Conservation (phyloP, 176 grass and related monocot genomes). For the Eragrostis curvula region DNA sequence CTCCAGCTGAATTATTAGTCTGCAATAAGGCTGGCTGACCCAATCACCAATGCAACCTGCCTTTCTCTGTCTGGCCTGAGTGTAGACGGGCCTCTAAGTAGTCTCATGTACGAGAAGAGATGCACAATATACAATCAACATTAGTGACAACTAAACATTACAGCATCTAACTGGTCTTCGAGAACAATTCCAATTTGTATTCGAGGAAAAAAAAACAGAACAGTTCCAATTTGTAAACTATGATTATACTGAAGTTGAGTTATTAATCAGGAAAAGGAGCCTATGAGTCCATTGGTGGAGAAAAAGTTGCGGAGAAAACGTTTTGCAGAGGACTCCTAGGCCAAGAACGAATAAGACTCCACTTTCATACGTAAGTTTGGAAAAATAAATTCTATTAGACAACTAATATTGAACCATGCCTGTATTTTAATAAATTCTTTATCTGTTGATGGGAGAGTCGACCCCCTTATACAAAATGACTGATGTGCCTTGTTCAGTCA, state of each 20-base stretch:
- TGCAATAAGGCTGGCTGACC: no score
- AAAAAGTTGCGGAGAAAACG: not conserved
- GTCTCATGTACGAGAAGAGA: no score
- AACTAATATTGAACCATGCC: not conserved
- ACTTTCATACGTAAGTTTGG: slow-evolving; percentile 29
- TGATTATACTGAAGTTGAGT: slow-evolving; percentile 11
- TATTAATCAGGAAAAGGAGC: slow-evolving; percentile 23
- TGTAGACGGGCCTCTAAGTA: no score
- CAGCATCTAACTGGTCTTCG: not conserved
- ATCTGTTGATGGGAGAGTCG: not conserved
- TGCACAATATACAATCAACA: not conserved
- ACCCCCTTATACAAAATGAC: not conserved
- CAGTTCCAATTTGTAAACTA: not conserved
- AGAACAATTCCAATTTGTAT: no score
- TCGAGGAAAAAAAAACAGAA: no score
- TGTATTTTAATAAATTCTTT: not conserved
- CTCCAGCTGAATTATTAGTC: no score
- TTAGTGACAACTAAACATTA: not conserved
- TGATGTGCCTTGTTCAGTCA: not conserved
- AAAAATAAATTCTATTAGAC: not conserved
- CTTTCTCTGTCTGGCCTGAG: no score
- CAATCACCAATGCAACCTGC: no score
- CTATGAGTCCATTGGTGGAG: not conserved
- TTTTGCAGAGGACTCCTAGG: not conserved
- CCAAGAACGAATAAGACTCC: slow-evolving; percentile 17